Evolutionary conservation across 768 basidiomycete species (phyloP), one percentile per base, ranked within the genome.

Genomic region (Lentinula boryana): DNA sequence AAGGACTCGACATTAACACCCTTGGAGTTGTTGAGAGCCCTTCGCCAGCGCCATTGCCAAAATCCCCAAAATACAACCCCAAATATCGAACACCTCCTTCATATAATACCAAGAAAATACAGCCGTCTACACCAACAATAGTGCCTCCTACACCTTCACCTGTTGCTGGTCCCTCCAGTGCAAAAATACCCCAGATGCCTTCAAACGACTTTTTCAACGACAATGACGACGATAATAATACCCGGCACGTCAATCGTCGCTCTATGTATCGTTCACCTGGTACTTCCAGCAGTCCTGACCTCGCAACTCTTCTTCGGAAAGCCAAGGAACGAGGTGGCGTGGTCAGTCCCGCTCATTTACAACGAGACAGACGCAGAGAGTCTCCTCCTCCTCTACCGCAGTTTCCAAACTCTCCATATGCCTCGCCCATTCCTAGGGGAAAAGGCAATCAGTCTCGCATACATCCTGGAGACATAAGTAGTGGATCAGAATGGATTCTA

Each of bases 241-340:
- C 88, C 66, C 80, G 84, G 67, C 85, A 88, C 67, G 84, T 83
- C 7, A 90, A 90, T 71, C 83, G 92, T 49, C 83, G 92, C 54
- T 91, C 89, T 63, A 84, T 97, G 76, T 95, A 94, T 71, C 81
- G 95, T 60, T 88, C 91, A 18, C 81, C 90, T 10, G 95, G 93
- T 46, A 95, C 93, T 7, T 89, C 93, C 36, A 92, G 90, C 66
- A 93, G 89, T 69, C 95, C 95, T 31, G 95, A 98, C 73, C 79
- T 97, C 21, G 92, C 92, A 4, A 94, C 92, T 9, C 79, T 97
- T 57, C 72, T 95, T 57, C 81, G 88, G 63, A 95, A 94, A 74
- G 88, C 91, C 15, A 92, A 87, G 73, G 89, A 88, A 67, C 77
- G 81, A 54, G 84, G 84, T 18, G 80, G 76, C 0, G 74, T 77